Conservation (phyloP, 257 asterid species). For the Solanum phureja region DNA sequence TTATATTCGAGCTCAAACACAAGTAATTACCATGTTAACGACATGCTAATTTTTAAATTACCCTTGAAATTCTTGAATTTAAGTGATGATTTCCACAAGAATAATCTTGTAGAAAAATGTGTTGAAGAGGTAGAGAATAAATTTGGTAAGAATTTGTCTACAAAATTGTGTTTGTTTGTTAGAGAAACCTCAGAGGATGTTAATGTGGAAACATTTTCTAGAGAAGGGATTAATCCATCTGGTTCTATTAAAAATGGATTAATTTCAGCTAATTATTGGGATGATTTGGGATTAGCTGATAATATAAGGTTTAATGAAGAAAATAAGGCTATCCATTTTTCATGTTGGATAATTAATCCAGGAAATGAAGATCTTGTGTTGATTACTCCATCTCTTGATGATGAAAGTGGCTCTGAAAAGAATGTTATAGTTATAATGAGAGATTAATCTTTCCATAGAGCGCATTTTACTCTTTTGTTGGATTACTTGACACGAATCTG, state of each 20-base stretch:
- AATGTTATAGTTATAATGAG: conserved; percentile 19
- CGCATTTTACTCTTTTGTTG: neutral
- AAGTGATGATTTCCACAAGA: conserved; percentile 13
- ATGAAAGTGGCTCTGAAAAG: neutral
- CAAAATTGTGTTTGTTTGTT: conserved; percentile 18
- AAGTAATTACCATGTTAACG: neutral
- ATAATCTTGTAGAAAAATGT: conserved; percentile 29
- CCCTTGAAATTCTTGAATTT: neutral
- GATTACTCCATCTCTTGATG: conserved; percentile 19
- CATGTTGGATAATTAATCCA: conserved; percentile 46
- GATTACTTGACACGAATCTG: neutral
- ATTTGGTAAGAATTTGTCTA: conserved; percentile 9
- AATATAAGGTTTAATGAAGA: conserved; percentile 29
- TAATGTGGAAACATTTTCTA: conserved; percentile 21
- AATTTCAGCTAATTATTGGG: conserved; percentile 20
- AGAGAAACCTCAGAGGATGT: conserved; percentile 12
- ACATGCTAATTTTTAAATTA: conserved; percentile 20
- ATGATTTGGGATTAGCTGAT: conserved; percentile 20
- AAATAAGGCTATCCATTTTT: conserved; percentile 22
- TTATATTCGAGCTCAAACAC: conserved; percentile 13
- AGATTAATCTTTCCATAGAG: neutral
- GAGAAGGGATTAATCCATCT: conserved; percentile 4
- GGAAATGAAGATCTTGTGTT: conserved; percentile 42
- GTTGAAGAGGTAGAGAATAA: conserved; percentile 26
- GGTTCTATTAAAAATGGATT: neutral